phyloP scores from a whole-genome alignment of 495 filamentous ascomycete genomes.

The Penicillium lividum region DNA sequence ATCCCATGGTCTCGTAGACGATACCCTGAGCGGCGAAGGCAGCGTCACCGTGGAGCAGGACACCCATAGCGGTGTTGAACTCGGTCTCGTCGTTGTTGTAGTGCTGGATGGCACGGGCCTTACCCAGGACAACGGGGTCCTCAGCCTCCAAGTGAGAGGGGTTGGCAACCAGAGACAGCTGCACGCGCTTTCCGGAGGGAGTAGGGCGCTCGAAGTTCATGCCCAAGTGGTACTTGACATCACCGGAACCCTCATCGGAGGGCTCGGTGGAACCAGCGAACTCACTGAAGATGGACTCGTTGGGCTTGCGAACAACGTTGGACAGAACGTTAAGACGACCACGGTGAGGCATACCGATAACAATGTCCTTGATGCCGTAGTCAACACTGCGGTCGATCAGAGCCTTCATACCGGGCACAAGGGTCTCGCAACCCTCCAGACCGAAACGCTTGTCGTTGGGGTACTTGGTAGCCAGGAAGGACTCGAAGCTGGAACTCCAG shows the following conservation, averaged over 20 bases:
- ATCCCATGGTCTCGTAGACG: conserved; percentile 98
- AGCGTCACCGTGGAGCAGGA: conserved; percentile 94
- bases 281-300: conserved; percentile 99
- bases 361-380: conserved; percentile 96
- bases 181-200: conserved; percentile 96
- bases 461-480: conserved; percentile 93
- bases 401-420: conserved; percentile 99
- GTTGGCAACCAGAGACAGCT: conserved; percentile 96
- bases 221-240: conserved; percentile 98
- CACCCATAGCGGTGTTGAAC: conserved; percentile 88
- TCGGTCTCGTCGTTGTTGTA: conserved; percentile 95
- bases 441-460: conserved; percentile 99
- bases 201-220: conserved; percentile 99
- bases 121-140: conserved; percentile 95
- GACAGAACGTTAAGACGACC: conserved; percentile 96
- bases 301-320: conserved; percentile 98
- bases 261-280: conserved; percentile 88
- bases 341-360: conserved; percentile 99
- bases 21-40: conserved; percentile 95
- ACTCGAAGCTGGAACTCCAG: conserved; percentile 96
- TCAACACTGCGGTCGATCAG: conserved; percentile 97
- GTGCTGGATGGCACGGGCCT: conserved; percentile 96
- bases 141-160: conserved; percentile 98
- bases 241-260: conserved; percentile 93
- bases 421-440: conserved; percentile 91